These are phyloP conservation scores for Salvia splendens DNA, from an alignment of 257 asterid species.

Conservation along the genomic window DNA sequence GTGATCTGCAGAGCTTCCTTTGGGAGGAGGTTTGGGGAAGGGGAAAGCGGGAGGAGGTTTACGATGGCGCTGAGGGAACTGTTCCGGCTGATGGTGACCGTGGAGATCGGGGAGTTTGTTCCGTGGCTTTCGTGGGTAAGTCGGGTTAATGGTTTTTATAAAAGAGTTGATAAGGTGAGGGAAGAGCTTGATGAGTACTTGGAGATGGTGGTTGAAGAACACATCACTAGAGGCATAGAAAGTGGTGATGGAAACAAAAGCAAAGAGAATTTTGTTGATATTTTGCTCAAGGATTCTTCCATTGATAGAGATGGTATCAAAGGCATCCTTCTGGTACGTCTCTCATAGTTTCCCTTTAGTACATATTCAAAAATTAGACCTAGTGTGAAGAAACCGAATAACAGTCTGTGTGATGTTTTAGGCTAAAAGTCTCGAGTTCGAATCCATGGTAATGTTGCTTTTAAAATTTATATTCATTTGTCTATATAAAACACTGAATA, in stretches of 20 bases:
- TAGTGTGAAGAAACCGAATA: too few species aligned
- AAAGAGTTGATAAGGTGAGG: slow-evolving; percentile 33
- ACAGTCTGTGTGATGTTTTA: too few species aligned
- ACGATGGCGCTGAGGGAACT: slow-evolving; percentile 30
- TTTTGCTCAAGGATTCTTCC: slow-evolving; percentile 39
- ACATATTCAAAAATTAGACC: too few species aligned
- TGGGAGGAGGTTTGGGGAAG: slow-evolving; percentile 53
- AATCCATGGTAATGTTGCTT: too few species aligned
- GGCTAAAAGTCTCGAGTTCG: too few species aligned
- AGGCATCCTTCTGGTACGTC: slow-evolving; percentile 46
- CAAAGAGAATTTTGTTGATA: slow-evolving; percentile 39
- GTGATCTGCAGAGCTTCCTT: slow-evolving; percentile 48
- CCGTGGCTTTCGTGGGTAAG: slow-evolving; percentile 56
- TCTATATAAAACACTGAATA: too few species aligned
- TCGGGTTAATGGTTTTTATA: slow-evolving; percentile 44
- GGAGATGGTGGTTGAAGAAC: slow-evolving; percentile 46
- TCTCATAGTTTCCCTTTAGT: neutral
- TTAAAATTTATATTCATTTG: too few species aligned
- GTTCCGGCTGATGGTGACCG: slow-evolving; percentile 33
- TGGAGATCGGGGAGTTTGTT: slow-evolving; percentile 46
- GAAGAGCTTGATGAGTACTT: slow-evolving; percentile 41
- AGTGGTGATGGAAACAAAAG: neutral
- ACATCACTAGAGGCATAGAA: neutral
- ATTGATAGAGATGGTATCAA: slow-evolving; percentile 42
- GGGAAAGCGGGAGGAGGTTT: slow-evolving; percentile 41